Evolutionary conservation across 164 flowering plant species (phyloP), one percentile per base, ranked within the genome.

Genomic region (Macadamia tetraphylla): DNA sequence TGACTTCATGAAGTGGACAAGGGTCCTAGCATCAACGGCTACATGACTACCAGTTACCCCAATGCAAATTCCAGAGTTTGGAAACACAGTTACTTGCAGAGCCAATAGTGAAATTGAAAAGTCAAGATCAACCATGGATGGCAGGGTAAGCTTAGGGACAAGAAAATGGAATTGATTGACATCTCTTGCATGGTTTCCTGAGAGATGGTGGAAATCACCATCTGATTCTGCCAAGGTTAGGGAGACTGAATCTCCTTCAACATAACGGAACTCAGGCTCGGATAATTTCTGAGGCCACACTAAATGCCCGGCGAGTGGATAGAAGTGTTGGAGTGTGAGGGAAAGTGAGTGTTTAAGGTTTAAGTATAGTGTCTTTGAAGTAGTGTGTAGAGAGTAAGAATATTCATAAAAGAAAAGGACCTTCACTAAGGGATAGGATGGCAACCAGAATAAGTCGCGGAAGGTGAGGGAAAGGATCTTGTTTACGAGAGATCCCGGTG

Each of bases 41-140:
- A 61, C 80, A 56, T 79, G 86, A 44, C 60, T 71, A 14, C 35
- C 44, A 1, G 75, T 57, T 32, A 79, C 5, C 0, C 87, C 83
- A 4, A 84, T 52, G 44, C 74, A 76, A 4, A 84, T n/a, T 0
- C 89, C 87, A 0, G 18, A 0, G 57, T 73, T 64, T 8, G 81
- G 80, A 51, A 81, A 84, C 0, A 80, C 3, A 0, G 86, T 82
- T 6, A 80, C 52, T 35, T 81, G 86, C 11, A 79, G 9, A 0
- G 82, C 74, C 1, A 86, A 3, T 6, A 81, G 40, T 0, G 78
- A 73, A 17, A 32, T 13, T 29, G 29, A 7, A 0, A 62, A 18
- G 30, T 63, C 35, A 32, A 57, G 48, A 0, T 64, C 51, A 0
- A 78, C 71, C 12, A 51, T 12, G 13, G 55, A 51, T 51, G 55